A percentile compares a stretch with the other conserved stretches of the same genome.
These are phyloP conservation scores for Penicillium angulare DNA, from an alignment of 495 filamentous ascomycete species.

Conservation along the genomic window DNA sequence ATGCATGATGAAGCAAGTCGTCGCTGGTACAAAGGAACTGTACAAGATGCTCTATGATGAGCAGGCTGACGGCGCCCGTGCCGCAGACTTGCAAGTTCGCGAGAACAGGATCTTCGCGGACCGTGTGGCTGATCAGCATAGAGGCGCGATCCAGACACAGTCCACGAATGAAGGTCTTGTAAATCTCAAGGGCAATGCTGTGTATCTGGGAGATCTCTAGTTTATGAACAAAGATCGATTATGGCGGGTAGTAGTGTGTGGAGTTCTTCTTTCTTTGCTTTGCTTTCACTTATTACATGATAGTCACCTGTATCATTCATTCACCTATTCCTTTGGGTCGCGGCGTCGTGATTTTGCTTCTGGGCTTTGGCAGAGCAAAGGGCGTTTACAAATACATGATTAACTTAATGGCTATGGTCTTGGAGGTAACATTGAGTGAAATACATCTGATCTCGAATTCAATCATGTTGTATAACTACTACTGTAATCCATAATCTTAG, in stretches of 20 bases:
- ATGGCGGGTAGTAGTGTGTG: too few relatives aligned
- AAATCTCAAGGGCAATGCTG: slow-evolving; percentile 34
- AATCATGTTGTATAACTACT: too few relatives aligned
- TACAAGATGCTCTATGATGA: slow-evolving; percentile 48
- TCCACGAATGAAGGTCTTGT: slow-evolving; percentile 29
- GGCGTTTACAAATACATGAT: slow-evolving; percentile 9
- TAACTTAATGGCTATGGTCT: too few relatives aligned
- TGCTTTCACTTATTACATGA: background rate
- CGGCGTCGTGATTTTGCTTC: background rate
- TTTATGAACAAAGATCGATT: background rate
- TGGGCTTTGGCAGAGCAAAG: background rate
- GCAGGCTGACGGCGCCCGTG: slow-evolving; percentile 36
- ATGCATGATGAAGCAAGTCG: slow-evolving; percentile 46
- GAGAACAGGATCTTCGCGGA: slow-evolving; percentile 30
- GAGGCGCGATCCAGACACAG: slow-evolving; percentile 31
- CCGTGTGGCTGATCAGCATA: slow-evolving; percentile 21
- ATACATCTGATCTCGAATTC: background rate
- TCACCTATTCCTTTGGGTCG: background rate
- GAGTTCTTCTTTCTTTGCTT: background rate
- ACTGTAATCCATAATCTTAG: too few relatives aligned
- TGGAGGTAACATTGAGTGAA: background rate
- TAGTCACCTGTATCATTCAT: background rate
- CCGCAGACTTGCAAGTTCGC: slow-evolving; percentile 32
- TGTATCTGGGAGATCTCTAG: slow-evolving; percentile 45
- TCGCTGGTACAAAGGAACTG: slow-evolving; percentile 46